These are phyloP conservation scores for Closterium sp. DNA, from an alignment of 139 green algal species.

Conservation along the genomic window DNA sequence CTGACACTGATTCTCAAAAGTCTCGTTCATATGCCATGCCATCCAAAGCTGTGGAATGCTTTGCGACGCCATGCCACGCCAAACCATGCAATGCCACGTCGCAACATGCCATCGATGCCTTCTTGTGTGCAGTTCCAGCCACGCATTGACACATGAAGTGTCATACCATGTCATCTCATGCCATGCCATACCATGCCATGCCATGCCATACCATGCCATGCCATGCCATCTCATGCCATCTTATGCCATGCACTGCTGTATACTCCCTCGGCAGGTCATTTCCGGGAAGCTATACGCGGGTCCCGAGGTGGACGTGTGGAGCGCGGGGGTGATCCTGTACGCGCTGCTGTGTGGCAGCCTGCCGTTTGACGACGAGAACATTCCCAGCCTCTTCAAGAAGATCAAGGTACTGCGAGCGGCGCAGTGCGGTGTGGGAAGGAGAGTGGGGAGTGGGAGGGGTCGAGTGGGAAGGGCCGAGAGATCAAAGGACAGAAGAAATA, in stretches of 20 bases:
- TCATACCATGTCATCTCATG: no score
- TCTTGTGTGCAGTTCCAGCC: no score
- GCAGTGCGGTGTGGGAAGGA: neutral
- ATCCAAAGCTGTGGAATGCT: no score
- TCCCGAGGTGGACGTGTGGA: slow-evolving; percentile 98
- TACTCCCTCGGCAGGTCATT: slow-evolving; percentile 74
- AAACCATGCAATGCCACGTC: no score
- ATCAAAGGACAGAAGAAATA: neutral
- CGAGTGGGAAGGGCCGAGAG: neutral
- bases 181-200: no score
- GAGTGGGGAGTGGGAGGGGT: neutral
- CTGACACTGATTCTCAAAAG: no score
- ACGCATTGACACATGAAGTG: no score
- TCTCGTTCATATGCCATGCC: no score
- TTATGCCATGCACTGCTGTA: neutral
- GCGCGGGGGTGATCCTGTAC: slow-evolving; percentile 98
- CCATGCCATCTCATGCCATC: no score
- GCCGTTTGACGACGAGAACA: slow-evolving; percentile 99
- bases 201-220: no score
- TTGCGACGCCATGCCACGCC: no score
- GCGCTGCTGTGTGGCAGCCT: slow-evolving; percentile 95
- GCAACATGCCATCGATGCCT: no score
- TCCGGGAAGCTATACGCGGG: slow-evolving; percentile 94
- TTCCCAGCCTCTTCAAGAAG: slow-evolving; percentile 99
- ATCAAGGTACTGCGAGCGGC: slow-evolving; percentile 79